These are phyloP conservation scores for Lipomyces japonicus DNA, from an alignment of 805 yeast species.

Conservation along the genomic window DNA sequence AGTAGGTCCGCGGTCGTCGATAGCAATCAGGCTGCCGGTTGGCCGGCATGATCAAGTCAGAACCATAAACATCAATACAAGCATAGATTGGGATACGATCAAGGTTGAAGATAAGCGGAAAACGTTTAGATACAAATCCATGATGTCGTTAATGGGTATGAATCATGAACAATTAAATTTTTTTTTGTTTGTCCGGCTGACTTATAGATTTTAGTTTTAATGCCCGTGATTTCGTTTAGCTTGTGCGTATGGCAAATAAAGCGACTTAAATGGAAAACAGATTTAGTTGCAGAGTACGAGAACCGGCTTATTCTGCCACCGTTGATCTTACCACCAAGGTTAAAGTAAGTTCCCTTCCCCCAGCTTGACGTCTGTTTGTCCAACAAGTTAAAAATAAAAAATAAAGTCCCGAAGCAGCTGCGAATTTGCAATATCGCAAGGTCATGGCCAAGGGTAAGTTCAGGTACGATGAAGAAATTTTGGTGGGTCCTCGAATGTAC, in stretches of 20 bases:
- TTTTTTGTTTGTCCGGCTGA: slow-evolving; percentile 26
- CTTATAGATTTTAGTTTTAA: slow-evolving; percentile 44
- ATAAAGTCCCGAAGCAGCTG: slow-evolving; percentile 57
- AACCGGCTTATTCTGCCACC: slow-evolving; percentile 73
- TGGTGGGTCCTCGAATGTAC: slow-evolving; percentile 82
- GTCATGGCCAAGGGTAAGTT: slow-evolving; percentile 74
- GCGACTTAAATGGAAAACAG: slow-evolving; percentile 82
- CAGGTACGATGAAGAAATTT: slow-evolving; percentile 80
- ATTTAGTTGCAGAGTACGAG: slow-evolving; percentile 76
- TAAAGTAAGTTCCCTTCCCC: slow-evolving; percentile 24
- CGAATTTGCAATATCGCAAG: slow-evolving; percentile 75
- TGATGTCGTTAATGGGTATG: slow-evolving; percentile 16
- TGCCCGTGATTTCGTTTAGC: slow-evolving; percentile 83
- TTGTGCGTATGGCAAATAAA: slow-evolving; percentile 92
- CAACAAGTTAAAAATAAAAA: slow-evolving; percentile 33
- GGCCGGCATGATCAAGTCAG: not conserved
- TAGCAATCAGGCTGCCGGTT: too few species aligned
- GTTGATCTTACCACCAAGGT: slow-evolving; percentile 56
- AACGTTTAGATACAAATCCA: slow-evolving; percentile 5
- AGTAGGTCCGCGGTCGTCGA: too few species aligned
- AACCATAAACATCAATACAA: slow-evolving; percentile 40
- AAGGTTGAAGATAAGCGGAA: slow-evolving; percentile 40
- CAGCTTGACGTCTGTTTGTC: not conserved
- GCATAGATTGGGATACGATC: slow-evolving; percentile 82
- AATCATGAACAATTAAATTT: not conserved